These are phyloP conservation scores for Leccinellum rugosiceps DNA, from an alignment of 768 basidiomycete genomes.

Conservation along the genomic window DNA sequence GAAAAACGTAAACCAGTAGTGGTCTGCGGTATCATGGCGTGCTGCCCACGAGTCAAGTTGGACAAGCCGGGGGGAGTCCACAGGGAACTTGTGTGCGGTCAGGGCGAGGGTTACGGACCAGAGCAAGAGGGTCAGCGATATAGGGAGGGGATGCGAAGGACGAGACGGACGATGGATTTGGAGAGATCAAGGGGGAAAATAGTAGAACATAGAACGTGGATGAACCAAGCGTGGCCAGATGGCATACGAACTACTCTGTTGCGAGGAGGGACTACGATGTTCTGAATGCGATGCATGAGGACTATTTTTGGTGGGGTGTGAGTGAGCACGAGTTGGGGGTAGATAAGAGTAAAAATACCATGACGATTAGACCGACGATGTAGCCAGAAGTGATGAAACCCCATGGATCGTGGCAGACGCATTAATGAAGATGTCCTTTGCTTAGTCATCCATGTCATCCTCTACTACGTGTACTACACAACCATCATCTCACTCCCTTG, in stretches of 20 bases:
- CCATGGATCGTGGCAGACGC: conserved; percentile 52
- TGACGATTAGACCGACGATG: conserved; percentile 59
- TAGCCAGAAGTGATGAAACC: conserved; percentile 75
- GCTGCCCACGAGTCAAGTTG: conserved; percentile 44
- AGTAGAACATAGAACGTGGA: conserved; percentile 30
- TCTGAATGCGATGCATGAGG: conserved; percentile 72
- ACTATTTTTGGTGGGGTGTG: conserved; percentile 56
- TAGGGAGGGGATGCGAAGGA: conserved; percentile 61
- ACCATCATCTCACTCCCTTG: conserved; percentile 47
- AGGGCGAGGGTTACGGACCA: conserved; percentile 63
- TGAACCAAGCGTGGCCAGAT: conserved; percentile 22
- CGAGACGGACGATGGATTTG: conserved; percentile 49
- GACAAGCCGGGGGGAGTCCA: conserved; percentile 31
- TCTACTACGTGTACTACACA: conserved; percentile 37
- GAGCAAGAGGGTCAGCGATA: conserved; percentile 57
- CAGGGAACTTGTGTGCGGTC: conserved; percentile 42
- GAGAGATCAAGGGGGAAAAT: conserved; percentile 66
- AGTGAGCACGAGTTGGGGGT: background rate
- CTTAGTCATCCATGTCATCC: conserved; percentile 27
- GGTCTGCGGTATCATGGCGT: conserved; percentile 51
- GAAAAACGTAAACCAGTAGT: conserved; percentile 75
- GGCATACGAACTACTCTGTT: conserved; percentile 22
- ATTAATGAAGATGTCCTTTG: conserved; percentile 5
- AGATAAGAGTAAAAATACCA: conserved; percentile 37
- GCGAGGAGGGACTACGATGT: conserved; percentile 69